Conservation (phyloP, 495 filamentous ascomycete species). For the Aeminium ludgeri region DNA sequence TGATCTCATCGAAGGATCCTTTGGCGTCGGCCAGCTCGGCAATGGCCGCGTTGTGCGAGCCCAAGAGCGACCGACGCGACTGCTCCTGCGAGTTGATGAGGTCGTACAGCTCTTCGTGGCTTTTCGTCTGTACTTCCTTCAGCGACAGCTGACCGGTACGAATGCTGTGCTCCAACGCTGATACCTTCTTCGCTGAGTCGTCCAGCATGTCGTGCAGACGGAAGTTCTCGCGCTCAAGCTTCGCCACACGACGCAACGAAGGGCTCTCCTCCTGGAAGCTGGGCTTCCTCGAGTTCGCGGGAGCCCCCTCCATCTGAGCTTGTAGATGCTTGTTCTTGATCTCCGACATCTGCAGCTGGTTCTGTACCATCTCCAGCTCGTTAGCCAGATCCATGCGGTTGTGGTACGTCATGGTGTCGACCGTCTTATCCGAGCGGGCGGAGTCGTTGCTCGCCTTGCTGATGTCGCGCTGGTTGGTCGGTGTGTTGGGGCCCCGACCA, state of each 20-base stretch:
- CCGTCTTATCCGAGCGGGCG: slow-evolving; percentile 68
- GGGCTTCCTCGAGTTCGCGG: slow-evolving; percentile 40
- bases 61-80: slow-evolving; percentile 61
- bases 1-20: slow-evolving; percentile 66
- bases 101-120: slow-evolving; percentile 88
- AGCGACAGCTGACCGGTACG: slow-evolving; percentile 77
- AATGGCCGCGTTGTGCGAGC: slow-evolving; percentile 70
- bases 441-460: slow-evolving; percentile 62
- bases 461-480: slow-evolving; percentile 55
- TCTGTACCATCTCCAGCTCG: slow-evolving; percentile 84
- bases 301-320: slow-evolving; percentile 60
- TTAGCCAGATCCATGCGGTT: slow-evolving; percentile 80
- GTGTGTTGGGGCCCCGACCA: slow-evolving; percentile 28
- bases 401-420: slow-evolving; percentile 78
- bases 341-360: slow-evolving; percentile 83
- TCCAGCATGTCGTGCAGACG: slow-evolving; percentile 89
- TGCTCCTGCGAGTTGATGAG: slow-evolving; percentile 89
- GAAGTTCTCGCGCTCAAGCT: slow-evolving; percentile 82
- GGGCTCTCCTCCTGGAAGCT: slow-evolving; percentile 68
- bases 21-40: slow-evolving; percentile 75
- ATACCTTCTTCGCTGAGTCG: slow-evolving; percentile 86
- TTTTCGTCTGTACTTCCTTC: slow-evolving; percentile 82
- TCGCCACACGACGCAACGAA: slow-evolving; percentile 65
- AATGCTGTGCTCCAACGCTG: slow-evolving; percentile 71
- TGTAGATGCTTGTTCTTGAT: slow-evolving; percentile 95